Conservation (phyloP, 495 filamentous ascomycete species). For the Amorphotheca resinae region DNA sequence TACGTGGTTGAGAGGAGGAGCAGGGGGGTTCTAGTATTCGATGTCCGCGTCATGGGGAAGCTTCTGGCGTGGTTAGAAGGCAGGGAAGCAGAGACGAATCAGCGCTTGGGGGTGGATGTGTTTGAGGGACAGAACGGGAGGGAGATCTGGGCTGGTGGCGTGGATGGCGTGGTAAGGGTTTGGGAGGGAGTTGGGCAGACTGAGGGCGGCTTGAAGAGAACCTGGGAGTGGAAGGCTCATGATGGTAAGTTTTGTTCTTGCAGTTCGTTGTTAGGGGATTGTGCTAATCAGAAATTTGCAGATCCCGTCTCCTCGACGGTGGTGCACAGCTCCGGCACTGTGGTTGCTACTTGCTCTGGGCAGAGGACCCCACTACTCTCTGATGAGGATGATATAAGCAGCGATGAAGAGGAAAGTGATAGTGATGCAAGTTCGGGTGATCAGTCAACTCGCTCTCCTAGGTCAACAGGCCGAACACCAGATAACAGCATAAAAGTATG, state of each 20-base stretch:
- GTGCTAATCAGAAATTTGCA: constrained; percentile 2
- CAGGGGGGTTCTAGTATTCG: constrained; percentile 64
- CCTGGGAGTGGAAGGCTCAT: constrained; percentile 49
- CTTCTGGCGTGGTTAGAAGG: constrained; percentile 60
- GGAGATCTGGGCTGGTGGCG: constrained; percentile 77
- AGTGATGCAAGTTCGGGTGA: neutral
- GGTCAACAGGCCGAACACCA: neutral
- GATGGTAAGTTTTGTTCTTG: constrained; percentile 16
- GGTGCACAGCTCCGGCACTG: constrained; percentile 53
- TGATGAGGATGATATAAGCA: neutral
- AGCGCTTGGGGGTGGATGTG: constrained; percentile 68
- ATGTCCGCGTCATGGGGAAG: constrained; percentile 61
- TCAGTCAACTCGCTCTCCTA: neutral
- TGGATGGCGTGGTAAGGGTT: constrained; percentile 61
- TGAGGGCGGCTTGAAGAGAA: constrained; percentile 41
- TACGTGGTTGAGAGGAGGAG: constrained; percentile 77
- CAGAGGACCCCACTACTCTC: constrained; percentile 24
- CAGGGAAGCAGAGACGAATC: constrained; percentile 58
- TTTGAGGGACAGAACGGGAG: constrained; percentile 39
- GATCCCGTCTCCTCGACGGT: constrained; percentile 45
- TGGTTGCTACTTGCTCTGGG: constrained; percentile 67
- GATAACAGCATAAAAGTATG: constrained; percentile 60
- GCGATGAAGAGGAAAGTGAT: constrained; percentile 1
- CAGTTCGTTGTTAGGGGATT: neutral
- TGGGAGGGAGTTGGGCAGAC: constrained; percentile 52